phyloP scores from a whole-genome alignment of 495 filamentous ascomycete genomes.

The Peziza echinospora region DNA sequence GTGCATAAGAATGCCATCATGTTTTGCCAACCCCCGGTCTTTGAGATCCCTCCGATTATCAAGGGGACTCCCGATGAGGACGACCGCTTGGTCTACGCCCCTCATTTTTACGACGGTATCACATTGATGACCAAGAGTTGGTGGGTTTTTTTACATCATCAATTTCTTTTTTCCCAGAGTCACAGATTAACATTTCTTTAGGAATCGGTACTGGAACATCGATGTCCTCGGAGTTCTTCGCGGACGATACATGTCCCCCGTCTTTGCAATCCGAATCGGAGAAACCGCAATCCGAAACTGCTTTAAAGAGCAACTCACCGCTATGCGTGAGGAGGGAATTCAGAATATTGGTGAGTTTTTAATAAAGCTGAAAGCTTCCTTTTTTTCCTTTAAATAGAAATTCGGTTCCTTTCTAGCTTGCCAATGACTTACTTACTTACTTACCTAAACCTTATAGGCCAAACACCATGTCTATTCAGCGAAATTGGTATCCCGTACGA shows the following conservation, averaged over 20 bases:
- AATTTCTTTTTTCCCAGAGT: background rate
- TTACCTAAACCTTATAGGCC: too few relatives aligned
- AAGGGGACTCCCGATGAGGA: slow-evolving; percentile 81
- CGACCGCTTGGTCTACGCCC: slow-evolving; percentile 71
- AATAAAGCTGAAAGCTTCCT: background rate
- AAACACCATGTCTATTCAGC: slow-evolving; percentile 73
- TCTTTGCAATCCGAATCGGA: slow-evolving; percentile 77
- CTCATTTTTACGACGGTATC: slow-evolving; percentile 91
- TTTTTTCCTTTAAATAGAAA: background rate
- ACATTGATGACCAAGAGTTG: slow-evolving; percentile 96
- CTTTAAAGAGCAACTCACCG: slow-evolving; percentile 72
- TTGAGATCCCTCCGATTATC: slow-evolving; percentile 74
- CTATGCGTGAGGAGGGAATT: slow-evolving; percentile 69
- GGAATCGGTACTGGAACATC: slow-evolving; percentile 86
- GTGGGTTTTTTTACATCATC: too few relatives aligned
- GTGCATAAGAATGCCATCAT: slow-evolving; percentile 65
- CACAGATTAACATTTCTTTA: slow-evolving; percentile 12
- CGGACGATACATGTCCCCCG: slow-evolving; percentile 66
- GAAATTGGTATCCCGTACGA: slow-evolving; percentile 98
- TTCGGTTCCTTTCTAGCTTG: too few relatives aligned
- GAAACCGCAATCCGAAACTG: slow-evolving; percentile 93
- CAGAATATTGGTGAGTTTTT: slow-evolving; percentile 38
- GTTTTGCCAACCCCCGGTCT: slow-evolving; percentile 75
- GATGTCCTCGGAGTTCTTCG: slow-evolving; percentile 84
- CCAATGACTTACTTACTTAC: too few relatives aligned